Evolutionary conservation across 2,329 filamentous ascomycete genomes (phyloP).

Genomic region (Tolypocladium paradoxum): DNA sequence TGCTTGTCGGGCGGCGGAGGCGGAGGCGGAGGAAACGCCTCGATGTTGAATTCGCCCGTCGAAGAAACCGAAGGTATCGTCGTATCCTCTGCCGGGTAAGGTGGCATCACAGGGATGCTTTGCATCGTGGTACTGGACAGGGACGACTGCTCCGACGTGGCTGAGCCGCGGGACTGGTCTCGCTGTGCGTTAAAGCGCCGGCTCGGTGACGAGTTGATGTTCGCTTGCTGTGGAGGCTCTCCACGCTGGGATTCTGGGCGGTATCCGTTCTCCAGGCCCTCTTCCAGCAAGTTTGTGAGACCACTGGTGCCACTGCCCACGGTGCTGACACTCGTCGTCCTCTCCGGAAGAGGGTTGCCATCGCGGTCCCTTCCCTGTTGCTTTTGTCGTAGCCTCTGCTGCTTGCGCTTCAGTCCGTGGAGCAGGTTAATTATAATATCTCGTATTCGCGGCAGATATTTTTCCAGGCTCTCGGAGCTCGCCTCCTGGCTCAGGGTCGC

Average conservation of each 20-base stretch:
- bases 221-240: constrained; percentile 15
- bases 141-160: constrained; percentile 51
- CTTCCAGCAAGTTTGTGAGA: constrained; percentile 47
- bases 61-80: constrained; percentile 30
- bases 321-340: constrained; percentile 49
- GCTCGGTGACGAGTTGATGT: constrained; percentile 31
- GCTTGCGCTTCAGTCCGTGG: constrained; percentile 93
- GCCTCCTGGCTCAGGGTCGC: constrained; percentile 95
- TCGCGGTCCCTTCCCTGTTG: constrained; percentile 45
- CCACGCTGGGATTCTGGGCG: constrained; percentile 24
- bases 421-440: constrained; percentile 98
- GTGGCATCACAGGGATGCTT: constrained; percentile 62
- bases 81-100: constrained; percentile 55
- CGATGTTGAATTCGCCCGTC: constrained; percentile 40
- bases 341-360: constrained; percentile 30
- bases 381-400: constrained; percentile 69
- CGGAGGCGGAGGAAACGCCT: constrained; percentile 62
- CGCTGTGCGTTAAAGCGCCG: constrained; percentile 36
- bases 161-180: constrained; percentile 39
- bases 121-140: constrained; percentile 68
- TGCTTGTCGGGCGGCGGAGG: constrained; percentile 58
- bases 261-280: constrained; percentile 46
- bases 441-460: constrained; percentile 84
- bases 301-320: constrained; percentile 44
- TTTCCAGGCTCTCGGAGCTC: constrained; percentile 84